Conservation (phyloP, 257 asterid species). For the Plantago elongata region DNA sequence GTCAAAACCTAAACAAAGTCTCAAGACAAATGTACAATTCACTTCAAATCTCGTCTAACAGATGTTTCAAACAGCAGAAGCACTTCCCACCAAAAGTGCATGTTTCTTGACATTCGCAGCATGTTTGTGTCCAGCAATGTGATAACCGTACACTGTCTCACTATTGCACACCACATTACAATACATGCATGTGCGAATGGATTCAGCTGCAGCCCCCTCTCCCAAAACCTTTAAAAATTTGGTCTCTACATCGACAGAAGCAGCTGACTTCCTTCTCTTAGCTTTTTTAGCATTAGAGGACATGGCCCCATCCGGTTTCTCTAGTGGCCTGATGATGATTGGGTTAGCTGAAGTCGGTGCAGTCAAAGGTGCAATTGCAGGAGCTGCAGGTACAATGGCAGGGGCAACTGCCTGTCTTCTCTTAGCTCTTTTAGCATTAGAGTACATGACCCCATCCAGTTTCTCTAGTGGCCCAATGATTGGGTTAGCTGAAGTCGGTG, state of each 20-base stretch:
- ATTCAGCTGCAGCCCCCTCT: slow-evolving; percentile 57
- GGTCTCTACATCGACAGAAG: slow-evolving; percentile 47
- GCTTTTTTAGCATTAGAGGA: slow-evolving; percentile 25
- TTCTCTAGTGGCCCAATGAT: slow-evolving; percentile 44
- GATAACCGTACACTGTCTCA: slow-evolving; percentile 44
- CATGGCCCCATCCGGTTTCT: slow-evolving; percentile 35
- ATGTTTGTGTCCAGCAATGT: slow-evolving; percentile 71
- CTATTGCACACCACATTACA: slow-evolving; percentile 87
- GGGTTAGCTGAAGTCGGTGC: slow-evolving; percentile 18
- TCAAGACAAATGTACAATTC: slow-evolving; percentile 12
- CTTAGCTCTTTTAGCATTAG: slow-evolving; percentile 26
- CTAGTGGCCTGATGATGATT: slow-evolving; percentile 44
- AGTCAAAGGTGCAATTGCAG: slow-evolving; percentile 16
- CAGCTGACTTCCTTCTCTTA: slow-evolving; percentile 36
- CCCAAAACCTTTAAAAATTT: slow-evolving; percentile 52
- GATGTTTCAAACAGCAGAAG: slow-evolving; percentile 24
- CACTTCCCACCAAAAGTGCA: slow-evolving; percentile 24
- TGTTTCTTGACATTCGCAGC: slow-evolving; percentile 47
- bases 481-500: slow-evolving; percentile 4
- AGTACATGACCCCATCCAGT: slow-evolving; percentile 26
- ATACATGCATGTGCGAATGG: slow-evolving; percentile 43
- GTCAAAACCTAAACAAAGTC: slow-evolving; percentile 14
- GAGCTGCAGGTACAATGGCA: slow-evolving; percentile 12
- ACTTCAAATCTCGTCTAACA: slow-evolving; percentile 6
- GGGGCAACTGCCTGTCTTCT: slow-evolving; percentile 38